Base-by-base conservation (phyloP, 2,329 filamentous ascomycete genomes). In the Colletotrichum truncatum region DNA sequence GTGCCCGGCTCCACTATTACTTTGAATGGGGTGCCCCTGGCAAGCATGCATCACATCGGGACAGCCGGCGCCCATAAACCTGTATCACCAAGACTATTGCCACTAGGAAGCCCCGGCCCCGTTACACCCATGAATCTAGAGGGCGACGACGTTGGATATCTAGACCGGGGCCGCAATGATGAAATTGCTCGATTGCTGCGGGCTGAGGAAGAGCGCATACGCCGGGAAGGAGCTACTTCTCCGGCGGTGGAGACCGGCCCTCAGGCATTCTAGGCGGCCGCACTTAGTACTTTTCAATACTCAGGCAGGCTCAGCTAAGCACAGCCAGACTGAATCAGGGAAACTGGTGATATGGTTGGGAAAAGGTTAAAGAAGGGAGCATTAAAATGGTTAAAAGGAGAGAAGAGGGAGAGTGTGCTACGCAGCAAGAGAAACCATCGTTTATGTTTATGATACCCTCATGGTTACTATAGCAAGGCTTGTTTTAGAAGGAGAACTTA, bases 41-140 rank as follows among this genome's bases (percentile, higher is more conserved):
- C 75, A 58, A 78, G 80, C 32, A 71, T 80, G 3, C 78, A 78
- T 16, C 67, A 67, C 18, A 77, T 82, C 41, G 73, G 72, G 49
- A 73, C 73, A n/a, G 66, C 78, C 7, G 76, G 77, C 12, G 70
- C 78, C 3, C 79, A 80, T 48, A 86, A 83, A 58, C 87, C 87
- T 2, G 60, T 72, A 12, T 84, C 84, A 2, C 85, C 85, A 2
- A 75, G 82, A 26, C 76, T 89, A 6, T 73, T 75, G 41, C 87
- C 87, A 0, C 71, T 87, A 10, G 85, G 86, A 4, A 88, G 86
- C 63, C 86, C 87, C 0, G 87, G 87, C 0, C 86, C 87, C 0
- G 86, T 89, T 12, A 89, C 87, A 1, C 87, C 87, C 1, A 87
- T 89, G 81, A 85, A 87, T 16, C 74, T 90, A 38, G 82, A 80